These are phyloP conservation scores for Sugiyamaella chiloensis DNA, from an alignment of 805 yeast species.

Conservation along the genomic window DNA sequence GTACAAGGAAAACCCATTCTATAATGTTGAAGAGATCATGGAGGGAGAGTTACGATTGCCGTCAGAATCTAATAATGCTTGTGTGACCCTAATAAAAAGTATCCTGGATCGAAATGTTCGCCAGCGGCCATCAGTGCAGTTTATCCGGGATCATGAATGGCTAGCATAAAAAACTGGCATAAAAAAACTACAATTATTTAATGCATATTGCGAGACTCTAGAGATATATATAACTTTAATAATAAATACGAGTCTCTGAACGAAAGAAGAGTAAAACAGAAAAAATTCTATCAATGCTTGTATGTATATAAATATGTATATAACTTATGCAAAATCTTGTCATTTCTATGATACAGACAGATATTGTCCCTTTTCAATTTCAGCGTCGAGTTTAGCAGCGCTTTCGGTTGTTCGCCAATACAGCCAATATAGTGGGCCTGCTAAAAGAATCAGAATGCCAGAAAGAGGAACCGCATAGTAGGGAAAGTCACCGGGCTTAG, in stretches of 20 bases:
- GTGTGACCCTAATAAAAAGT: constrained; percentile 56
- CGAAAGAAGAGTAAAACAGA: not conserved
- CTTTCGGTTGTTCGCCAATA: constrained; percentile 27
- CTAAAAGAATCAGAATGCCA: constrained; percentile 44
- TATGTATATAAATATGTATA: not conserved
- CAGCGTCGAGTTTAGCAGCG: constrained; percentile 34
- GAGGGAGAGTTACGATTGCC: constrained; percentile 83
- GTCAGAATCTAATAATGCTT: constrained; percentile 53
- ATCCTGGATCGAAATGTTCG: constrained; percentile 68
- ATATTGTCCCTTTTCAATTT: constrained; percentile 24
- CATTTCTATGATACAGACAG: constrained; percentile 1
- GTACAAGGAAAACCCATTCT: constrained; percentile 93
- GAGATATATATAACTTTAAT: too few relatives aligned
- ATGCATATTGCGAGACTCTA: too few relatives aligned
- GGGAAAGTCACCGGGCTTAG: constrained; percentile 40
- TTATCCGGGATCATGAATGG: constrained; percentile 73
- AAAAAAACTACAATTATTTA: not conserved
- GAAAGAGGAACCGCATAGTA: constrained; percentile 58
- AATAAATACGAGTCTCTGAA: not conserved
- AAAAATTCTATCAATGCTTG: not conserved
- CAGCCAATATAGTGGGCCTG: constrained; percentile 45
- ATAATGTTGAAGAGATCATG: constrained; percentile 91
- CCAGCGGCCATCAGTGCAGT: constrained; percentile 70
- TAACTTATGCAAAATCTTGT: not conserved
- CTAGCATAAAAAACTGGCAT: constrained; percentile 31